Conservation (phyloP, 495 filamentous ascomycete genomes). For the Neurospora sp. region DNA sequence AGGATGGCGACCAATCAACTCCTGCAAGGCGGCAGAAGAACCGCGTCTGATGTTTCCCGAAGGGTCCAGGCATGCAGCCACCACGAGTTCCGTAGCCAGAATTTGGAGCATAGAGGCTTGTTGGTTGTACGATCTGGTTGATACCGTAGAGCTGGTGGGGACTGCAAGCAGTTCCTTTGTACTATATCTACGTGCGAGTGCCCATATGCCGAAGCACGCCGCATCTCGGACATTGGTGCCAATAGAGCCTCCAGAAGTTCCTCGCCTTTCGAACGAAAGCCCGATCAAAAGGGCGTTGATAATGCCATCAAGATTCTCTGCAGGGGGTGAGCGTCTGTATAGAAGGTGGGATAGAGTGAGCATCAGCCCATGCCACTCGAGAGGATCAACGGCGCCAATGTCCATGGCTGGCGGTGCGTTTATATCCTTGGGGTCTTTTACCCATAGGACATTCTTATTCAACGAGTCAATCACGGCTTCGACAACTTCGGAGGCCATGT, state of each 20-base stretch:
- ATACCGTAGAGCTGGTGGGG: slow-evolving; percentile 25
- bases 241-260: slow-evolving; percentile 67
- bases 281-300: slow-evolving; percentile 61
- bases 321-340: slow-evolving; percentile 64
- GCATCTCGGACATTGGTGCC: slow-evolving; percentile 95
- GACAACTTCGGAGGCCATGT: slow-evolving; percentile 76
- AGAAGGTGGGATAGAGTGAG: slow-evolving; percentile 78
- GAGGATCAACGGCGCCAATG: slow-evolving; percentile 61
- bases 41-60: slow-evolving; percentile 87
- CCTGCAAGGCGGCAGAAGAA: slow-evolving; percentile 86
- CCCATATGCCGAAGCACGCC: slow-evolving; percentile 92
- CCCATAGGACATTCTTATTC: slow-evolving; percentile 65
- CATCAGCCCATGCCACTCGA: slow-evolving; percentile 86
- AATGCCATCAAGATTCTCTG: slow-evolving; percentile 54
- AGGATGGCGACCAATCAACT: slow-evolving; percentile 86
- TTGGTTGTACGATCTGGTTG: slow-evolving; percentile 20
- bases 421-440: slow-evolving; percentile 23
- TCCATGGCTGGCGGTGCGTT: slow-evolving; percentile 39
- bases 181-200: slow-evolving; percentile 75
- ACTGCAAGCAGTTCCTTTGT: slow-evolving; percentile 66
- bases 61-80: slow-evolving; percentile 77
- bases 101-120: slow-evolving; percentile 54
- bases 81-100: slow-evolving; percentile 68
- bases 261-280: slow-evolving; percentile 76
- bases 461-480: slow-evolving; percentile 70